A percentile compares a stretch with the other conserved stretches of the same genome.
Conservation (phyloP, 257 asterid species). For the Mentha longifolia region DNA sequence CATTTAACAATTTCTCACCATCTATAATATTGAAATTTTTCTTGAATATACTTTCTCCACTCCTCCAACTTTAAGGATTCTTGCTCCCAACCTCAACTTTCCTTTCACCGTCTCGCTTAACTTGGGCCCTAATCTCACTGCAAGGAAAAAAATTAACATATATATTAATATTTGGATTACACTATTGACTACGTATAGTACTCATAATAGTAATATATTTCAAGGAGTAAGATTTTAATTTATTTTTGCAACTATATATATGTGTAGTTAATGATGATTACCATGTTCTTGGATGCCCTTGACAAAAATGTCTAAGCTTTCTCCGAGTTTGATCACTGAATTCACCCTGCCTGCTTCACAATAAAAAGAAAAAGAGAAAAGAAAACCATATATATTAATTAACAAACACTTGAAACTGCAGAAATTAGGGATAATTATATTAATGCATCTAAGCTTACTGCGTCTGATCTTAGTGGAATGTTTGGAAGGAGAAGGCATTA, state of each 20-base stretch:
- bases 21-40: conserved; percentile 33
- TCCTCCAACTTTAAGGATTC: conserved; percentile 40
- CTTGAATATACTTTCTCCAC: conserved; percentile 40
- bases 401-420: no score
- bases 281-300: conserved; percentile 37
- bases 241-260: no score
- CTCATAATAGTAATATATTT: no score
- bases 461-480: no score
- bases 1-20: conserved; percentile 41
- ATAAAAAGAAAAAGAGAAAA: no score
- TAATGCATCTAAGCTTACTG: no score
- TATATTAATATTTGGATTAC: no score
- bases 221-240: no score
- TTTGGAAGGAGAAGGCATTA: no score
- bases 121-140: conserved; percentile 41
- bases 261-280: not conserved
- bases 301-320: conserved; percentile 34
- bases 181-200: no score
- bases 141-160: not conserved
- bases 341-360: conserved; percentile 18
- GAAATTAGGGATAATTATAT: no score
- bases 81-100: conserved; percentile 41
- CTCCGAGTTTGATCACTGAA: conserved; percentile 39
- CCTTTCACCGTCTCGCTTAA: conserved; percentile 42
- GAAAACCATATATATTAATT: no score